phyloP scores from a whole-genome alignment of 2,329 filamentous ascomycete genomes.

The Colletotrichum aenigma region DNA sequence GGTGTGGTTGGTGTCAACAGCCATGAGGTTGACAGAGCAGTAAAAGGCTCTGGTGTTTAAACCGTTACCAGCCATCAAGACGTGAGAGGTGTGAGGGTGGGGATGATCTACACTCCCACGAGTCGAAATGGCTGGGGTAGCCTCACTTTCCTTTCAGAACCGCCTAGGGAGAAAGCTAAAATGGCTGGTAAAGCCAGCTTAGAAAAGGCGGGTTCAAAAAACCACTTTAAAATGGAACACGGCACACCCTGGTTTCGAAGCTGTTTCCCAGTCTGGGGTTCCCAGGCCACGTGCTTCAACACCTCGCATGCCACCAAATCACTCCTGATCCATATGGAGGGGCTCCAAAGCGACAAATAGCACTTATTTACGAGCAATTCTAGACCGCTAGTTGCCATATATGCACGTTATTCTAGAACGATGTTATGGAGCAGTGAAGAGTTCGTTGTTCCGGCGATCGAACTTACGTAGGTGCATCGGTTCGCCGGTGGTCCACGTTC shows the following conservation, averaged over 20 bases:
- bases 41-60: not conserved
- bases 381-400: not conserved
- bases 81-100: not conserved
- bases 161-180: not conserved
- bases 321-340: not conserved
- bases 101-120: not conserved
- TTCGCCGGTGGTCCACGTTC: not conserved
- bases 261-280: not conserved
- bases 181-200: not conserved
- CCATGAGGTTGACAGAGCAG: not conserved
- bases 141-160: not conserved
- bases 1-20: not conserved
- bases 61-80: not conserved
- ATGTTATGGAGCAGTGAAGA: not conserved
- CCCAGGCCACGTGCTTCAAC: not conserved
- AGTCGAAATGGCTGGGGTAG: not conserved
- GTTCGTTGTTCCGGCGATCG: not conserved
- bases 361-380: not conserved
- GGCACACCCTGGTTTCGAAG: not conserved
- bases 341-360: not conserved
- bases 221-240: not conserved
- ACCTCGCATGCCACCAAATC: not conserved
- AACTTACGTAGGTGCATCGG: not conserved
- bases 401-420: not conserved
- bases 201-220: not conserved